These are phyloP conservation scores for Cochlearia excelsa DNA, from an alignment of 345 rosid genomes.

Conservation along the genomic window DNA sequence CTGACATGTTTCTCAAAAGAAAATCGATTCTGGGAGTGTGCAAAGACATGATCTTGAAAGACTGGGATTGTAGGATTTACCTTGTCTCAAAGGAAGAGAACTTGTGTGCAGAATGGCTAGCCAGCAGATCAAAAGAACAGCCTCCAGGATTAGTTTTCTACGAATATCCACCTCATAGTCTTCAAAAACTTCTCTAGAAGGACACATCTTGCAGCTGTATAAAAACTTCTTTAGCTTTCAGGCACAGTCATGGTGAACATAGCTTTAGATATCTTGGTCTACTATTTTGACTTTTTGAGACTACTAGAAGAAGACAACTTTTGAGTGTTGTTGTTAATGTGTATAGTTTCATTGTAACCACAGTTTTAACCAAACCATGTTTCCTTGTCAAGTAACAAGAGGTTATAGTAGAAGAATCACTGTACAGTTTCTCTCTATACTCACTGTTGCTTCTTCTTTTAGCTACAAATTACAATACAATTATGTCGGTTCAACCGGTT, in stretches of 20 bases:
- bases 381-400: no score
- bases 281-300: slow-evolving; percentile 7
- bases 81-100: slow-evolving; percentile 38
- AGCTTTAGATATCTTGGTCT: slow-evolving; percentile 22
- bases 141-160: slow-evolving; percentile 18
- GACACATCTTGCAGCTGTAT: slow-evolving; percentile 24
- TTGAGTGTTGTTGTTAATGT: no score
- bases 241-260: slow-evolving; percentile 19
- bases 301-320: no score
- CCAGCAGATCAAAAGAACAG: slow-evolving; percentile 26
- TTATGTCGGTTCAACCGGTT: no score
- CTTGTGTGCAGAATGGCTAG: slow-evolving; percentile 44
- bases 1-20: slow-evolving; percentile 23
- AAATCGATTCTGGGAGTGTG: slow-evolving; percentile 37
- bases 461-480: no score
- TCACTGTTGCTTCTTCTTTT: no score
- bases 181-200: slow-evolving; percentile 32
- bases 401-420: no score
- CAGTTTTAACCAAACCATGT: no score
- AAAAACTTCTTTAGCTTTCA: slow-evolving; percentile 19
- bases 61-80: slow-evolving; percentile 47
- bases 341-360: no score
- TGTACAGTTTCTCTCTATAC: no score
- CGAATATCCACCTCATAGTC: slow-evolving; percentile 38
- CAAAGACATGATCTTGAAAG: slow-evolving; percentile 32